Percentiles rank a stretch among this genome's conserved stretches.
Evolutionary conservation across 257 asterid genomes (phyloP).

Genomic region (Lithospermum erythrorhizon): DNA sequence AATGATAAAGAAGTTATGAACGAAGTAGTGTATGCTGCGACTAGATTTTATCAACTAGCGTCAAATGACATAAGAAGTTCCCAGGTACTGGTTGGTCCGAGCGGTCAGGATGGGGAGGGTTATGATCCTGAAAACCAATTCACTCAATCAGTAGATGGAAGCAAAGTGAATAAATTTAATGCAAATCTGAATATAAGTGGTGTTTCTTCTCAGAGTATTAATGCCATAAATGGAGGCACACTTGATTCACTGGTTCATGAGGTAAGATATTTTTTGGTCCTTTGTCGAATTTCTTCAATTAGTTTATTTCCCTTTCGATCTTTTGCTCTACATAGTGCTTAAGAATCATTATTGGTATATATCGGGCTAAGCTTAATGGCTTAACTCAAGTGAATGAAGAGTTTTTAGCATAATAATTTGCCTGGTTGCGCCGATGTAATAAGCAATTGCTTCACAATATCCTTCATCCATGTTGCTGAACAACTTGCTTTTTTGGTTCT

Average conservation of each 20-base stretch:
- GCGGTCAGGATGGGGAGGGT: slow-evolving; percentile 33
- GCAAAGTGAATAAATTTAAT: slow-evolving; percentile 26
- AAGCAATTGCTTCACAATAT: not conserved
- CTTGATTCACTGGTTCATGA: slow-evolving; percentile 41
- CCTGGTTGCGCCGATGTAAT: not conserved
- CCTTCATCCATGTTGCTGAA: not conserved
- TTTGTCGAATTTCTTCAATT: not conserved
- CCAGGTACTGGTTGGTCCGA: slow-evolving; percentile 23
- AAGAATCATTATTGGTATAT: no score
- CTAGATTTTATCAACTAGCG: no score
- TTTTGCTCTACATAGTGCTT: no score
- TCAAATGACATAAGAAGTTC: slow-evolving; percentile 16
- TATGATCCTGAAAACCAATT: slow-evolving; percentile 36
- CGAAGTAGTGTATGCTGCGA: no score
- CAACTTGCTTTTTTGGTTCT: not conserved
- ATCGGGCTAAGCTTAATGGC: no score
- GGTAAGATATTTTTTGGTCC: slow-evolving; percentile 25
- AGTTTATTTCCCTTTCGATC: no score
- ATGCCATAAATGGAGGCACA: slow-evolving; percentile 11
- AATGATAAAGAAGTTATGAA: slow-evolving; percentile 3
- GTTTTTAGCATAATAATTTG: no score
- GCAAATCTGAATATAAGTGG: slow-evolving; percentile 18
- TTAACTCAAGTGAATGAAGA: no score
- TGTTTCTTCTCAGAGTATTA: slow-evolving; percentile 26
- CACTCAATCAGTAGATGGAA: slow-evolving; percentile 59